Percentiles rank a stretch among this genome's conserved stretches.
Evolutionary conservation across 2,329 filamentous ascomycete genomes (phyloP).

Genomic region (Simplicillium sp.): DNA sequence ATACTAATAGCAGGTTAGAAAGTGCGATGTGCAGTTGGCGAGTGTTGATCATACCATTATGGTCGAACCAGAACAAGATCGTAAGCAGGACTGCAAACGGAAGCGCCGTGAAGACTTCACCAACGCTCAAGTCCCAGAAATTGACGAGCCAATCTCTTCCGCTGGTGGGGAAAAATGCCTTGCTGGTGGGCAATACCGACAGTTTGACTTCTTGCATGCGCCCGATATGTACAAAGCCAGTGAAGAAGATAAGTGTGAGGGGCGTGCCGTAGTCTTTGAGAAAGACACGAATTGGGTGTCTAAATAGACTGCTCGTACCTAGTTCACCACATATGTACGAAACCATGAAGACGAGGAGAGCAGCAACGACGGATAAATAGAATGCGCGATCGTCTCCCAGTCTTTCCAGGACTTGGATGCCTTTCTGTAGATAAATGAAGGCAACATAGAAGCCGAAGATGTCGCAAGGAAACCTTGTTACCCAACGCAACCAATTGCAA

Average conservation of each 20-base stretch:
- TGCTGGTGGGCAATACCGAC: constrained; percentile 63
- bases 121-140: constrained; percentile 69
- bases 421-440: constrained; percentile 86
- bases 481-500: constrained; percentile 81
- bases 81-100: constrained; percentile 79
- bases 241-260: constrained; percentile 76
- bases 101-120: constrained; percentile 73
- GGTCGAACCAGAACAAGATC: constrained; percentile 82
- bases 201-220: constrained; percentile 66
- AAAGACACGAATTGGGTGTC: constrained; percentile 67
- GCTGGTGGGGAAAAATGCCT: constrained; percentile 68
- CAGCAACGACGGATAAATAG: constrained; percentile 71
- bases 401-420: constrained; percentile 72
- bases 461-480: constrained; percentile 86
- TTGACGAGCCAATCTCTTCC: constrained; percentile 68
- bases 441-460: constrained; percentile 93
- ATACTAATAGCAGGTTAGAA: constrained; percentile 41
- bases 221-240: constrained; percentile 79
- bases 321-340: constrained; percentile 67
- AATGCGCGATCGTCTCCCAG: constrained; percentile 60
- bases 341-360: constrained; percentile 67
- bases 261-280: constrained; percentile 86
- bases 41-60: constrained; percentile 52
- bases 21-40: not conserved
- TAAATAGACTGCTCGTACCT: constrained; percentile 63